Percentiles rank a stretch among this genome's conserved stretches.
Evolutionary conservation across 441 rosid genomes (phyloP).

Genomic region (Pelargonium australe): DNA sequence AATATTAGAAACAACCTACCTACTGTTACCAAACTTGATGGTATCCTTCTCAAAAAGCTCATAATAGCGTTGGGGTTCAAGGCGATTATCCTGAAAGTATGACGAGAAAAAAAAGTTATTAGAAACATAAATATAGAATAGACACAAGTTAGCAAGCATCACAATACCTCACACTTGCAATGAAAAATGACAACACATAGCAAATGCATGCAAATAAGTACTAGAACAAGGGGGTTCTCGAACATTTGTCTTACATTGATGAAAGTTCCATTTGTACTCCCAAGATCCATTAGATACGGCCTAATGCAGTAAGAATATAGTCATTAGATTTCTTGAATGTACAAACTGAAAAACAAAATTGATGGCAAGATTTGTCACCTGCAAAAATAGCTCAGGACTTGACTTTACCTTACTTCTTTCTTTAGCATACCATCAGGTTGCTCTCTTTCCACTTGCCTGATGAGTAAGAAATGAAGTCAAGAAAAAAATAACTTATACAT

Average conservation of each 20-base stretch:
- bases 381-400: conserved; percentile 4
- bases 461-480: conserved; percentile 14
- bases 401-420: conserved; percentile 56
- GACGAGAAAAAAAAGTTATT: conserved; percentile 2
- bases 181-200: neutral
- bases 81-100: conserved; percentile 62
- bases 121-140: conserved; percentile 10
- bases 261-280: conserved; percentile 84
- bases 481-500: conserved; percentile 18
- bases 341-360: neutral
- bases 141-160: conserved; percentile 9
- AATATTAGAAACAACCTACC: conserved; percentile 35
- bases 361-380: conserved; percentile 5
- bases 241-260: conserved; percentile 50
- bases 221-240: neutral
- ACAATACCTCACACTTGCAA: neutral
- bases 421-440: conserved; percentile 57
- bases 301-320: conserved; percentile 29
- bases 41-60: conserved; percentile 88
- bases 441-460: conserved; percentile 74
- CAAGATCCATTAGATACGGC: conserved; percentile 95
- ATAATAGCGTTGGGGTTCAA: conserved; percentile 88
- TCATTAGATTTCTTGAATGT: conserved; percentile 4
- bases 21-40: conserved; percentile 86
- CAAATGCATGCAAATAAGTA: conserved; percentile 3